A percentile compares a stretch with the other conserved stretches of the same genome.
These are phyloP conservation scores for Sphagnum magellanicum DNA, from an alignment of 228 moss, liverwort and hornwort species.

Conservation along the genomic window DNA sequence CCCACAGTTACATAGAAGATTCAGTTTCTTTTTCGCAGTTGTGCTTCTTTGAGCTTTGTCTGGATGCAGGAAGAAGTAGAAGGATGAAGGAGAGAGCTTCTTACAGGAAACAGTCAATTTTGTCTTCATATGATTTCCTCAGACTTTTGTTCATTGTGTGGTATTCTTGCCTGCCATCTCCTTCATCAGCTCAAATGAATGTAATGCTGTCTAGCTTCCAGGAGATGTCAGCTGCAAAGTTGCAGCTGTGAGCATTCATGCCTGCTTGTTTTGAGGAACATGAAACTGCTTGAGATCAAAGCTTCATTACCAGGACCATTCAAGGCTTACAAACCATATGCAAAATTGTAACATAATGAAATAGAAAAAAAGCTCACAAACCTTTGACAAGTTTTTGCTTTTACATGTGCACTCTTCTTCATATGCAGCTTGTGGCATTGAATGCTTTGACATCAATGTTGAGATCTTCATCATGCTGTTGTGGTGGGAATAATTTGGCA, in stretches of 20 bases:
- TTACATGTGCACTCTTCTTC: not conserved
- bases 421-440: not conserved
- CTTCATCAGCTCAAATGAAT: too few species aligned
- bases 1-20: not conserved
- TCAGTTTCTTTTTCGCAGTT: not conserved
- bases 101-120: not conserved
- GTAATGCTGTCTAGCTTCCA: too few species aligned
- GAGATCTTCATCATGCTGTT: not conserved
- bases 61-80: not conserved
- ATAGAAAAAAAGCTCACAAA: not conserved
- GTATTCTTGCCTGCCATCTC: too few species aligned
- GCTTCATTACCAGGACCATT: too few species aligned
- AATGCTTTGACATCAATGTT: not conserved
- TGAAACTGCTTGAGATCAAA: too few species aligned
- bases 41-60: not conserved
- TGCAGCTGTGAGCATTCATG: too few species aligned
- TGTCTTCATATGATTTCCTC: too few species aligned
- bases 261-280: too few species aligned
- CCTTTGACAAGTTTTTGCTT: not conserved
- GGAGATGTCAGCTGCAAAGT: too few species aligned
- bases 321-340: too few species aligned
- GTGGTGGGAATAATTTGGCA: slow-evolving; percentile 7
- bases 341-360: not conserved
- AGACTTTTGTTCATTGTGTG: too few species aligned
- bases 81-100: not conserved